These are phyloP conservation scores for Globomyces pollinis-pini DNA, from an alignment of 192 early-diverging fungal genomes.

Conservation along the genomic window DNA sequence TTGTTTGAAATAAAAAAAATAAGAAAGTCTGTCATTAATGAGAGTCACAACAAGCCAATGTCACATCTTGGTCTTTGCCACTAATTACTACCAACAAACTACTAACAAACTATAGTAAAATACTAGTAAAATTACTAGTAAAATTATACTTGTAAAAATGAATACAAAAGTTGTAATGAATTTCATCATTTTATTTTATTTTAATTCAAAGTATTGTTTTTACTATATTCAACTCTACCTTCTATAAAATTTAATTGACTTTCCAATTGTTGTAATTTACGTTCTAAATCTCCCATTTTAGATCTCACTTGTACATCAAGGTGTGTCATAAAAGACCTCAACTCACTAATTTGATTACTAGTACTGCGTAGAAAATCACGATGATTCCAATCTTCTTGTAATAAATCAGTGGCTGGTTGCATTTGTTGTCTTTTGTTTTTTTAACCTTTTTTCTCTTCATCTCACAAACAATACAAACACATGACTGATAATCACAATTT, in stretches of 20 bases:
- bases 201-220: neutral
- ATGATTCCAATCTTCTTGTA: constrained; percentile 9
- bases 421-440: no score
- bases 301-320: constrained; percentile 3
- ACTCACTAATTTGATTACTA: neutral
- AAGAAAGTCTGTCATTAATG: neutral
- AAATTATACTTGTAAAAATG: neutral
- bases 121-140: neutral
- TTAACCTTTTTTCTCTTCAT: no score
- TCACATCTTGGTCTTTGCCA: neutral
- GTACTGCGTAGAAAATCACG: constrained; percentile 4
- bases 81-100: neutral
- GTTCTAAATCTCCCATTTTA: neutral
- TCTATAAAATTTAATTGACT: constrained; percentile 1
- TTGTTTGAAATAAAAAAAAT: constrained; percentile 1
- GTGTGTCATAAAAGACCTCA: neutral
- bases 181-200: neutral
- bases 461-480: no score
- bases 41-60: neutral
- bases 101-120: neutral
- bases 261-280: constrained; percentile 4
- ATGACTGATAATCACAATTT: no score
- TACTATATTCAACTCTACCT: neutral
- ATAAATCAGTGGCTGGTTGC: no score
- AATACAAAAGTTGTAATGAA: neutral